Base-by-base conservation (phyloP, 2,329 filamentous ascomycete genomes). In the Sarocladium brachiariae region DNA sequence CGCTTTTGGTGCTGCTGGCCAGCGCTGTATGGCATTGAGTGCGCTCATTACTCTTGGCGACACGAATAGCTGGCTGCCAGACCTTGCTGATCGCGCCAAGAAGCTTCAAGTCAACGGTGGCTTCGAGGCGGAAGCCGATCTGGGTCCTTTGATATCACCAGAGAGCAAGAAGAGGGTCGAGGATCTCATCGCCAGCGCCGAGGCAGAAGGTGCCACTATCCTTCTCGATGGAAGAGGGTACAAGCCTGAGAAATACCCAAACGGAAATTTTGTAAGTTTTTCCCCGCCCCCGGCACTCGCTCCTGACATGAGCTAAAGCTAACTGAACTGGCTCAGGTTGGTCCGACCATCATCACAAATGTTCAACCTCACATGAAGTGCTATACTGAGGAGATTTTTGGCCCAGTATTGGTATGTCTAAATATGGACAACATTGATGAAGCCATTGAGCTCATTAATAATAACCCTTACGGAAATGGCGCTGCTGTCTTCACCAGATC, bases 331-430 rank as follows among this genome's bases (percentile, higher is more conserved):
- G 16, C 37, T 19, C 14, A 41, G 83, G 72, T 89, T 39, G 87
- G 80, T 1, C 86, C 87, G 31, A 91, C 87, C 5, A 84, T 91
- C 64, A 88, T 91, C 67, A 77, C 81, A 54, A 81, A 87, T 64
- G 86, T 90, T 16, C 88, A 80, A 51, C 77, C 81, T 0, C 72
- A 84, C 53, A 90, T 90, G 87, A 76, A 77, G 59, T 90, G 87
- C 74, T 90, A 90, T 73, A 79, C 68, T 27, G 85, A 90, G 66
- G 87, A 91, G 66, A 89, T 91, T 59, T 91, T 91, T 58, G 87
- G 87, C 1, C 87, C 87, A 0, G 87, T 90, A 2, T 74, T 91
- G 8, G 84, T 90, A 52, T 88, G 84, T 69, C 70, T 89, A 56
- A 84, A 86, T 58, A 84, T 86, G 5, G 76, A 81, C 27, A 87